A percentile compares a stretch with the other conserved stretches of the same genome.
Evolutionary conservation across 768 basidiomycete genomes (phyloP).

Genomic region (Phylloporus sp.): DNA sequence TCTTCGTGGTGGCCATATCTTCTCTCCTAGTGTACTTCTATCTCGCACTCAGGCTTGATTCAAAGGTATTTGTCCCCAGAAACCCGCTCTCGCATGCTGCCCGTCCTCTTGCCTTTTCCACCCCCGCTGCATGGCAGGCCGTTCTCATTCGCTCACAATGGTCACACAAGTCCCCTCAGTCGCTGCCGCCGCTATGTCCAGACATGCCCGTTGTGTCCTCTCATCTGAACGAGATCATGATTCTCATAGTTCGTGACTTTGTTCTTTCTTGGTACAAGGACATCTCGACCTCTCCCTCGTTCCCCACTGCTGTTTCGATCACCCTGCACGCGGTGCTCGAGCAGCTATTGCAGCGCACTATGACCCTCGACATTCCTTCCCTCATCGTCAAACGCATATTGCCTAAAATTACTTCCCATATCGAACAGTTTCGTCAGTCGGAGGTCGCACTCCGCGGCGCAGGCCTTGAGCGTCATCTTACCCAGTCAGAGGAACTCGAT

Average conservation of each 20-base stretch:
- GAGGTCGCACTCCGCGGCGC: slow-evolving; percentile 83
- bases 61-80: slow-evolving; percentile 28
- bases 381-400: slow-evolving; percentile 80
- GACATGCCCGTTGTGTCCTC: slow-evolving; percentile 62
- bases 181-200: slow-evolving; percentile 64
- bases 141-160: slow-evolving; percentile 86
- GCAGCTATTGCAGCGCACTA: slow-evolving; percentile 52
- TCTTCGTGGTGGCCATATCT: slow-evolving; percentile 44
- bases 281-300: slow-evolving; percentile 82
- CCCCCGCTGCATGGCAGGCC: slow-evolving; percentile 93
- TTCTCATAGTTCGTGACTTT: slow-evolving; percentile 83
- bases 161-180: slow-evolving; percentile 69
- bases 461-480: slow-evolving; percentile 74
- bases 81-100: slow-evolving; percentile 53
- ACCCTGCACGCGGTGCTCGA: slow-evolving; percentile 66
- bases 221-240: slow-evolving; percentile 75
- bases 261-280: slow-evolving; percentile 86
- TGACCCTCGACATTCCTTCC: slow-evolving; percentile 64
- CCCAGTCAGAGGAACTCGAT: slow-evolving; percentile 88
- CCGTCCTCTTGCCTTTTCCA: slow-evolving; percentile 79
- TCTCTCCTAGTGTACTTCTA: slow-evolving; percentile 54
- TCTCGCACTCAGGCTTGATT: slow-evolving; percentile 58
- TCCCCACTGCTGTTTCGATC: slow-evolving; percentile 79
- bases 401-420: slow-evolving; percentile 84
- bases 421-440: slow-evolving; percentile 88